These are phyloP conservation scores for Rhododendron griersonianum DNA, from an alignment of 148 eudicot species.

Conservation along the genomic window DNA sequence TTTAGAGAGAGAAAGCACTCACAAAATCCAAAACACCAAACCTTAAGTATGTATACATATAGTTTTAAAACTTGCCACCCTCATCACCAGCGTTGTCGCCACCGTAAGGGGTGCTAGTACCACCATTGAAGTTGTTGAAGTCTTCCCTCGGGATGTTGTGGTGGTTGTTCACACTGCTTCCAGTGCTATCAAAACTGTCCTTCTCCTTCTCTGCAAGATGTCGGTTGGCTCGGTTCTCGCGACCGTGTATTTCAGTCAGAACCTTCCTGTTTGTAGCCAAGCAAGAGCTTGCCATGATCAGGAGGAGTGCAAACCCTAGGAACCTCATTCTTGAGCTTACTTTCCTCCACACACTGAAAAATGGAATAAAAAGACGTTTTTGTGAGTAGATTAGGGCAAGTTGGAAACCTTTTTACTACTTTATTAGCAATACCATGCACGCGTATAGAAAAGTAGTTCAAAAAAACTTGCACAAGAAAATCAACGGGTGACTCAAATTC, in stretches of 20 bases:
- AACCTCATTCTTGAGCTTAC: slow-evolving; percentile 10
- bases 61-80: background rate
- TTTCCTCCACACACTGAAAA: background rate
- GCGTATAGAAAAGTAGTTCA: background rate
- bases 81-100: background rate
- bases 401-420: background rate
- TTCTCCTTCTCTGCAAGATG: background rate
- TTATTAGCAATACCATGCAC: background rate
- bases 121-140: slow-evolving; percentile 12
- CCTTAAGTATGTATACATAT: background rate
- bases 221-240: background rate
- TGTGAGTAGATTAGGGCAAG: background rate
- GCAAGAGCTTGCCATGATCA: slow-evolving; percentile 14
- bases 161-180: slow-evolving; percentile 14
- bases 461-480: background rate
- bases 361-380: background rate
- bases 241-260: background rate
- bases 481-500: background rate
- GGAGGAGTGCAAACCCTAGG: background rate
- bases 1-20: background rate
- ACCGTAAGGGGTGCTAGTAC: background rate
- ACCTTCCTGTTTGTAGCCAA: background rate
- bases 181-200: background rate
- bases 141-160: slow-evolving; percentile 22
- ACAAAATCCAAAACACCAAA: background rate